Evolutionary conservation across 2,329 filamentous ascomycete genomes (phyloP).

Genomic region (Cercospora citrullina): DNA sequence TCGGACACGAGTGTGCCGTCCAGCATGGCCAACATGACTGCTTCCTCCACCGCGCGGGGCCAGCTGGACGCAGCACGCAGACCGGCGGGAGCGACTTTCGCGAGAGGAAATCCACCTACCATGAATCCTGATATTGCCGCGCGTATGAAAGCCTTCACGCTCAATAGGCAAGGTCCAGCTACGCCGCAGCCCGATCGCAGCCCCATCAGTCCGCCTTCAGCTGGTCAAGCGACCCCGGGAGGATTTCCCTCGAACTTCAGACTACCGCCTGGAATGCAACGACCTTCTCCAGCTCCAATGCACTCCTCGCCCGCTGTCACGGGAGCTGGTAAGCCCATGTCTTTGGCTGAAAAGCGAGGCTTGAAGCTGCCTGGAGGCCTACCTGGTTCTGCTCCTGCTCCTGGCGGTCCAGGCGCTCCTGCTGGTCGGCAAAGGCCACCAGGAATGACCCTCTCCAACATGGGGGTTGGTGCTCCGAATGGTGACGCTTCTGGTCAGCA

Average conservation of each 20-base stretch:
- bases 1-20: constrained; percentile 39
- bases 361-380: constrained; percentile 62
- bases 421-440: constrained; percentile 44
- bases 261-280: constrained; percentile 42
- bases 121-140: constrained; percentile 61
- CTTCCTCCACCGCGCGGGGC: constrained; percentile 82
- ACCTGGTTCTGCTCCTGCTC: constrained; percentile 46
- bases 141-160: constrained; percentile 68
- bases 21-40: constrained; percentile 61
- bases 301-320: constrained; percentile 52
- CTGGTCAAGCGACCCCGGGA: constrained; percentile 32
- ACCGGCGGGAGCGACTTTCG: constrained; percentile 47
- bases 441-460: constrained; percentile 46
- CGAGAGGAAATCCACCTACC: constrained; percentile 51
- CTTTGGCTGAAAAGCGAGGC: constrained; percentile 67
- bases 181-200: constrained; percentile 31
- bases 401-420: constrained; percentile 41
- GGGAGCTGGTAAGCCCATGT: constrained; percentile 49
- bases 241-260: constrained; percentile 48
- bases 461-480: constrained; percentile 41
- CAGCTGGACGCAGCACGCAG: constrained; percentile 69
- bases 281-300: constrained; percentile 45
- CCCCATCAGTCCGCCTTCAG: constrained; percentile 19
- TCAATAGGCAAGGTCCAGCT: constrained; percentile 60
- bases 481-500: constrained; percentile 35